Evolutionary conservation across 2,329 filamentous ascomycete genomes (phyloP).

Genomic region (Bipolaris zeicola): DNA sequence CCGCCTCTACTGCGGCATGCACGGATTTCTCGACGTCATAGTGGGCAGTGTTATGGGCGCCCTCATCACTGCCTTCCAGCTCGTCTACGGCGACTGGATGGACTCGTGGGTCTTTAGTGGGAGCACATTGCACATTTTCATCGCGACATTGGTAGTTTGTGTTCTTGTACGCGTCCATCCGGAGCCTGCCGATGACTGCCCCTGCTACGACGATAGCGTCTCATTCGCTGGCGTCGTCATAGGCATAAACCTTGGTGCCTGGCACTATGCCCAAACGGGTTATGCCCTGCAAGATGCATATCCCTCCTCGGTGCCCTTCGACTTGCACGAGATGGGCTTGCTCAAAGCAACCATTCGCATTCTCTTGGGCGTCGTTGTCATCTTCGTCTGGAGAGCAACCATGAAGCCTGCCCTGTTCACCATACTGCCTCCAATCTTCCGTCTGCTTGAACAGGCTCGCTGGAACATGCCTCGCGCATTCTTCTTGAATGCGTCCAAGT

Average conservation of each 20-base stretch:
- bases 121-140: conserved; percentile 64
- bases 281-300: conserved; percentile 60
- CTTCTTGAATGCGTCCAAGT: conserved; percentile 89
- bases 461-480: conserved; percentile 84
- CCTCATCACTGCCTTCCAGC: conserved; percentile 62
- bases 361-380: conserved; percentile 76
- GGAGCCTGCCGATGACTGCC: conserved; percentile 94
- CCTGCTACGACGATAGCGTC: conserved; percentile 95
- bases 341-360: conserved; percentile 69
- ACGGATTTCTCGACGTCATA: conserved; percentile 91
- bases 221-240: conserved; percentile 90
- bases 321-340: conserved; percentile 70
- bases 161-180: conserved; percentile 86
- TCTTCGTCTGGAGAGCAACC: conserved; percentile 87
- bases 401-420: conserved; percentile 85
- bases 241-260: conserved; percentile 79
- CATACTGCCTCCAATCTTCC: conserved; percentile 82
- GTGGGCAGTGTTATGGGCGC: conserved; percentile 79
- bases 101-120: conserved; percentile 69
- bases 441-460: conserved; percentile 78
- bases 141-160: conserved; percentile 70
- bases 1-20: conserved; percentile 96
- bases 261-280: conserved; percentile 73
- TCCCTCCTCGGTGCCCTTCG: conserved; percentile 67
- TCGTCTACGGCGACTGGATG: conserved; percentile 62